Base-by-base conservation (phyloP, 345 rosid genomes). In the Brassica juncea region DNA sequence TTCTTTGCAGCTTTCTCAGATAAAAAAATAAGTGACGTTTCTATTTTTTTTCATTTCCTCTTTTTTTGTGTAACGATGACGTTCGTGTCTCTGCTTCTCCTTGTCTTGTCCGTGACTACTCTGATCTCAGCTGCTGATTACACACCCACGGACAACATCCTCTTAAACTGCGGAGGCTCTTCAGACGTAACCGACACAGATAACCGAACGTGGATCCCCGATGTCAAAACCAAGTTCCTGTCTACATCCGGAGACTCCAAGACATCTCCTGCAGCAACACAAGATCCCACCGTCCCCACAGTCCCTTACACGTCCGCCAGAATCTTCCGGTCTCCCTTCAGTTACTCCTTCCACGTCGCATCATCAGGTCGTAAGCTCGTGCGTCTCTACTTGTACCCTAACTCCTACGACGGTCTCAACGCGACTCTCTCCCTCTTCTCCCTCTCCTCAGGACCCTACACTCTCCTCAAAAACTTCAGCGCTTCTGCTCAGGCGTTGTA, bases 261-360 rank as follows among this genome's bases (percentile, higher is more conserved):
- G 21, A 28, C 78, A 4, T 80, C 93, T 3, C 8, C 61, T 7
- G 98, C 99, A 0, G 77, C 86, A 23, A 82, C 84, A 15, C 98
- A 89, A 66, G 96, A 82, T 72, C 82, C 97, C 28, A 64, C 90
- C 0, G 92, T 90, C 6, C 82, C 93, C 3, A 67, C 80, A 35
- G 84, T 93, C 12, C 98, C 99, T 11, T 95, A 74, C 87, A 76
- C 88, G 98, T 81, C 98, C 0, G 96, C 97, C 2, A 82, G 98
- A 67, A 42, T 91, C 80, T 95, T 88, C 79, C 84, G 30, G 15
- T 89, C 98, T 8, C 74, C 68, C 14, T 95, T 87, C 63, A 89
- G 94, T 30, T 95, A 91, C 3, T 83, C 84, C 68, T 88, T 95
- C 83, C 96, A 97, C 0, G 86, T 93, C 7, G 87, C 82, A 1